phyloP scores from a whole-genome alignment of 169 alveolate genomes.

The Eimeria falciformis region DNA sequence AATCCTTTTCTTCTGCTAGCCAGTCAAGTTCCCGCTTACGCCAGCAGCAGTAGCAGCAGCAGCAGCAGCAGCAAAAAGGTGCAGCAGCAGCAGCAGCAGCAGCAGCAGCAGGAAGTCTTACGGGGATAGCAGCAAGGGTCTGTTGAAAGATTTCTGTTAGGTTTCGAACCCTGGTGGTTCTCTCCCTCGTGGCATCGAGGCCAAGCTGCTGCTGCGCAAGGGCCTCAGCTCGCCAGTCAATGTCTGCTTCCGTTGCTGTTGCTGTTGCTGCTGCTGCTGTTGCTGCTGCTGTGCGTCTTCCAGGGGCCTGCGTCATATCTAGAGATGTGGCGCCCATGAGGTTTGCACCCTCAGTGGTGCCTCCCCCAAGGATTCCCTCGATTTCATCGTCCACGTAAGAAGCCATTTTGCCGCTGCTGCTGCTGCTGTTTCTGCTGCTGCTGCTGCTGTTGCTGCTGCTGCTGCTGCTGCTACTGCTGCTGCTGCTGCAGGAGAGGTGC shows the following conservation, averaged over 20 bases:
- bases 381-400: slow-evolving; percentile 34
- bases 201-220: slow-evolving; percentile 48
- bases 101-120: slow-evolving; percentile 23
- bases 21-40: too few relatives aligned
- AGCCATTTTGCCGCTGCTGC: slow-evolving; percentile 32
- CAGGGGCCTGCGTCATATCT: slow-evolving; percentile 30
- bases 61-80: background rate
- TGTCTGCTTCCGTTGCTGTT: slow-evolving; percentile 3
- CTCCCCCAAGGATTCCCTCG: slow-evolving; percentile 48
- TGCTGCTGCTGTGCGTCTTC: slow-evolving; percentile 21
- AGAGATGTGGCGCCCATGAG: slow-evolving; percentile 1
- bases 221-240: slow-evolving; percentile 43
- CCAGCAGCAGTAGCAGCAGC: slow-evolving; percentile 11
- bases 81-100: slow-evolving; percentile 42
- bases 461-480: background rate
- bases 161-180: slow-evolving; percentile 1
- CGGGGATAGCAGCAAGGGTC: slow-evolving; percentile 39
- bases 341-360: slow-evolving; percentile 35
- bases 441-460: slow-evolving; percentile 13
- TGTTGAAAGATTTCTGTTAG: slow-evolving; percentile 46
- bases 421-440: slow-evolving; percentile 13
- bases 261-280: slow-evolving; percentile 18
- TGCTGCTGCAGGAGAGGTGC: background rate
- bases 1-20: too few relatives aligned
- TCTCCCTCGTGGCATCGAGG: slow-evolving; percentile 24